phyloP scores from a whole-genome alignment of 2,329 filamentous ascomycete species.

The Magnaporthales sp. region DNA sequence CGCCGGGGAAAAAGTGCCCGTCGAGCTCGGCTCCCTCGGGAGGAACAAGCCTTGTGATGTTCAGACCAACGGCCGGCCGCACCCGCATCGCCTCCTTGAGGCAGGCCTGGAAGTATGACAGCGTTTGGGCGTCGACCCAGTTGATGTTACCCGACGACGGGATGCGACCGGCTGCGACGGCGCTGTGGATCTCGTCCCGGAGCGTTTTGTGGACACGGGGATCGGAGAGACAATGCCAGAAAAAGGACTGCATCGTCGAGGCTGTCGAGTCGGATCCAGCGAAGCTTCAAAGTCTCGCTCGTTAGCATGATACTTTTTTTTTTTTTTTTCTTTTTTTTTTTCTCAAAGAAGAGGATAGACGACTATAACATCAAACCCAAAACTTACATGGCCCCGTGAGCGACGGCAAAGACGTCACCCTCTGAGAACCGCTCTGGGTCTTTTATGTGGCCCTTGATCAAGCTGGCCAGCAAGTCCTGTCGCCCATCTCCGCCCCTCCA shows the following conservation, averaged over 20 bases:
- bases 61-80: slow-evolving; percentile 45
- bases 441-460: slow-evolving; percentile 44
- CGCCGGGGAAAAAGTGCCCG: slow-evolving; percentile 40
- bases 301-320: not conserved
- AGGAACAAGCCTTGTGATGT: slow-evolving; percentile 42
- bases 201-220: slow-evolving; percentile 30
- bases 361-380: not conserved
- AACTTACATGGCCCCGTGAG: slow-evolving; percentile 46
- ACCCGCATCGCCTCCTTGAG: slow-evolving; percentile 48
- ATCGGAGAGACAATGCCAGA: slow-evolving; percentile 38
- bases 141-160: slow-evolving; percentile 32
- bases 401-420: slow-evolving; percentile 47
- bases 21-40: slow-evolving; percentile 42
- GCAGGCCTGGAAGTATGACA: slow-evolving; percentile 48
- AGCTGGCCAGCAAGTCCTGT: slow-evolving; percentile 39
- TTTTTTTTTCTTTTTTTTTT: too few relatives aligned
- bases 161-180: slow-evolving; percentile 25
- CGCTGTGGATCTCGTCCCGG: slow-evolving; percentile 32
- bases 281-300: slow-evolving; percentile 27
- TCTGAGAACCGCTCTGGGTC: slow-evolving; percentile 36
- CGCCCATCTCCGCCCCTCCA: slow-evolving; percentile 31
- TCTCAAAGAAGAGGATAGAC: not conserved
- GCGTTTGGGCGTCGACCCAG: slow-evolving; percentile 36
- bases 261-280: slow-evolving; percentile 54
- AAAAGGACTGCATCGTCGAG: slow-evolving; percentile 49